A percentile compares a stretch with the other conserved stretches of the same genome.
These are phyloP conservation scores for Tulasnella sp. DNA, from an alignment of 768 basidiomycete species.

Conservation along the genomic window DNA sequence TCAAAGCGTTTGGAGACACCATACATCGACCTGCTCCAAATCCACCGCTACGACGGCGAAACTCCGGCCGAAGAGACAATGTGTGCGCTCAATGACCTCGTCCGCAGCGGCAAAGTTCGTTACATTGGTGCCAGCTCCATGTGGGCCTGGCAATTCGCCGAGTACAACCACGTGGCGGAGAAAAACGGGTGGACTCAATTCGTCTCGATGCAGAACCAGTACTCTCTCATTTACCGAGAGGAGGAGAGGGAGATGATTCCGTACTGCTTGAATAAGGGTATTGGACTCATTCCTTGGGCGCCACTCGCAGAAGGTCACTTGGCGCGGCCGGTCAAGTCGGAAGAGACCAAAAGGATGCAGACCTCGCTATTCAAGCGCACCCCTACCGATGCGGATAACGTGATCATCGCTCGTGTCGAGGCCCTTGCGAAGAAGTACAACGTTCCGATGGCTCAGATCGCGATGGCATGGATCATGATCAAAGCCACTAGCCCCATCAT, in stretches of 20 bases:
- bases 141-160: neutral
- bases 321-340: neutral
- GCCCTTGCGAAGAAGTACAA: too few species aligned
- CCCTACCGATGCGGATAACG: too few species aligned
- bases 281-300: neutral
- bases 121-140: neutral
- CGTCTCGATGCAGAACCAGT: slow-evolving; percentile 1
- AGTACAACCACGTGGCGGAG: slow-evolving; percentile 16
- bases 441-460: too few species aligned
- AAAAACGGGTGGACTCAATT: neutral
- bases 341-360: too few species aligned
- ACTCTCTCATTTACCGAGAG: neutral
- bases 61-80: neutral
- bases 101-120: neutral
- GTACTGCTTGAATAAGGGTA: neutral
- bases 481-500: too few species aligned
- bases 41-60: neutral
- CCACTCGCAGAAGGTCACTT: neutral
- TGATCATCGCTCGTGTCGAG: too few species aligned
- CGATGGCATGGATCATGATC: too few species aligned
- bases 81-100: neutral
- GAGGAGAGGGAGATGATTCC: neutral
- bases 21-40: slow-evolving; percentile 24
- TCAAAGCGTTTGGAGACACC: slow-evolving; percentile 29
- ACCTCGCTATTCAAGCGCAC: neutral